Evolutionary conservation across 352 stramenopile genomes (phyloP), one percentile per base, ranked within the genome.

Genomic region (Phytopythium kandeliae): DNA sequence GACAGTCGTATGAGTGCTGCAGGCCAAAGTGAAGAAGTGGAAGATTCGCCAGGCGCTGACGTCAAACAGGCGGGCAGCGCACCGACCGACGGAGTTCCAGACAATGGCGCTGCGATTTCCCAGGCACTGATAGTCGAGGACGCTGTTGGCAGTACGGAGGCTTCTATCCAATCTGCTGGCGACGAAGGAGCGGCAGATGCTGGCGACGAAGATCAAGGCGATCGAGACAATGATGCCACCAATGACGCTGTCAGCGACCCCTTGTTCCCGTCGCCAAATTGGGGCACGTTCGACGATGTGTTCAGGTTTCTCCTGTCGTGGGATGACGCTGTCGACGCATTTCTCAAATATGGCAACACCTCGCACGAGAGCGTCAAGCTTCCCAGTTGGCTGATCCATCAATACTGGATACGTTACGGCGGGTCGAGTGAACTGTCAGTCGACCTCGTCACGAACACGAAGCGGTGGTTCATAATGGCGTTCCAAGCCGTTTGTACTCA

Each of bases 361-460:
- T 41, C 54, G 1, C 38, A 60, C 25, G 67, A 73, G 53, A 68
- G 60, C 42, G 52, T 71, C 2, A 76, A 73, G 43, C 49, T 76
- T 22, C 67, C 67, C 15, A 76, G 70, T 19, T 76, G 67, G 67
- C 50, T 73, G 16, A 66, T 76, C 33, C 63, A 57, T 25, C 67
- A 76, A 48, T 65, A 63, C 49, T 76, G 69, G 33, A 54, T 73
- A 5, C 52, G 26, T 0, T 24, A 63, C 2, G 67, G 67, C 17
- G 67, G 67, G 19, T 58, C 55, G 0, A 16, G 36, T 16, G 63
- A 76, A 28, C 66, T 59, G 41, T 63, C 55, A 3, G 63, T 76
- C 13, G 67, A 59, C 8, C 67, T 55, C 5, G 70, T 73, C 31
- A 70, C 63, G 19, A 58, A 58, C 34, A 73, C 68, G 61, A 76